Evolutionary conservation across 139 green algal species (phyloP), one percentile per base, ranked within the genome.

Genomic region (Picochlorum costavermella): DNA sequence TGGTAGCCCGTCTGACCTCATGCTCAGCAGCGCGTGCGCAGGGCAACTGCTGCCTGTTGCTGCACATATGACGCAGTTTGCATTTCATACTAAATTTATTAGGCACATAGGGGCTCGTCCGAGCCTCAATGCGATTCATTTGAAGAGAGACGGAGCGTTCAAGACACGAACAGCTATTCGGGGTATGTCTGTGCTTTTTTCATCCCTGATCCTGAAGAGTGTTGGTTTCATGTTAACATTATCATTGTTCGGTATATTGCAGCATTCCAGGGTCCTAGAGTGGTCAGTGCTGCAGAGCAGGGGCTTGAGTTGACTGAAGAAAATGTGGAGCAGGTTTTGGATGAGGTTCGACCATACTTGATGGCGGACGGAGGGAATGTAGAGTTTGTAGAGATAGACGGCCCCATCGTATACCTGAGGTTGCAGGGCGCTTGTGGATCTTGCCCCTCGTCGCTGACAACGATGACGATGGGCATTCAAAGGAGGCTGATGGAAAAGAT

Each of bases 401-500:
- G 92, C 0, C 83, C 95, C 14, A 76, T 86, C 9, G 93, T 98
- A 8, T 84, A 86, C 67, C 78, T 98, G 31, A 79, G 76, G 67
- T 53, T 98, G 49, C 64, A 92, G 67, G 94, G 94, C 8, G 94
- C 94, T 0, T 99, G 94, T 70, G 94, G 94, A 8, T 94, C 82
- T 6, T 99, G 94, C 76, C 94, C 94, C 33, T 86, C 69, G 60
- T 92, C 81, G 1, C 81, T 82, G 5, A 89, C 90, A 8, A 99
- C 94, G 36, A 98, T 99, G 94, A 96, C 90, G 11, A 98, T 98
- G 91, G 94, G 94, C 67, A 98, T 99, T 73, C 89, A 98, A 75
- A 75, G 90, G 4, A 70, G 89, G 6, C 75, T 99, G 4, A 95
- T 95, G 82, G 94, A 98, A 75, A 81, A 75, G 23, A 98, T 98